phyloP scores from a whole-genome alignment of 805 yeast species.

The Hanseniaspora nectarophila region DNA sequence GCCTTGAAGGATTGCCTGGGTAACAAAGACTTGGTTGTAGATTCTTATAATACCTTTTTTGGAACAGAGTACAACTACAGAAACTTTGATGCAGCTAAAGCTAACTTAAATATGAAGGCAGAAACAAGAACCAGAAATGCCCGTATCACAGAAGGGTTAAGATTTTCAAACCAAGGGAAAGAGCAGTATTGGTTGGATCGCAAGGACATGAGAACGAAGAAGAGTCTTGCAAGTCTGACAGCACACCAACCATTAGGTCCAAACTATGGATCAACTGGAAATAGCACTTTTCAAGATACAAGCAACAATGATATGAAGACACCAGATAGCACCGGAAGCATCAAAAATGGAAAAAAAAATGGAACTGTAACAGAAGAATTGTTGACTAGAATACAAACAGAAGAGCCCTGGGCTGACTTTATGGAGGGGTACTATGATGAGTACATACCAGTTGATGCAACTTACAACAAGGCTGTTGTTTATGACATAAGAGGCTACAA shows the following conservation, averaged over 20 bases:
- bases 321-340: background rate
- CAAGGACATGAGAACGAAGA: background rate
- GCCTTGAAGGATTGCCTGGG: conserved; percentile 74
- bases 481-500: conserved; percentile 25
- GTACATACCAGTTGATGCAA: conserved; percentile 26
- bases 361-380: background rate
- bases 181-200: conserved; percentile 65
- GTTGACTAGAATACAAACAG: background rate
- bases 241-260: background rate
- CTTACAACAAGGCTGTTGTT: conserved; percentile 24
- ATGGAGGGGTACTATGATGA: conserved; percentile 17
- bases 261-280: background rate
- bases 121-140: conserved; percentile 51
- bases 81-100: conserved; percentile 71
- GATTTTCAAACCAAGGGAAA: conserved; percentile 69
- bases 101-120: conserved; percentile 50
- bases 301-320: background rate
- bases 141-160: conserved; percentile 66
- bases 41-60: conserved; percentile 55
- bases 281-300: background rate
- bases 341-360: background rate
- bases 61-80: conserved; percentile 72
- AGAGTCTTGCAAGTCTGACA: background rate
- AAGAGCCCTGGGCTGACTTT: conserved; percentile 22
- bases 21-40: conserved; percentile 62